Evolutionary conservation across 768 basidiomycete species (phyloP), one percentile per base, ranked within the genome.

Genomic region (Tylopilus intermedius): DNA sequence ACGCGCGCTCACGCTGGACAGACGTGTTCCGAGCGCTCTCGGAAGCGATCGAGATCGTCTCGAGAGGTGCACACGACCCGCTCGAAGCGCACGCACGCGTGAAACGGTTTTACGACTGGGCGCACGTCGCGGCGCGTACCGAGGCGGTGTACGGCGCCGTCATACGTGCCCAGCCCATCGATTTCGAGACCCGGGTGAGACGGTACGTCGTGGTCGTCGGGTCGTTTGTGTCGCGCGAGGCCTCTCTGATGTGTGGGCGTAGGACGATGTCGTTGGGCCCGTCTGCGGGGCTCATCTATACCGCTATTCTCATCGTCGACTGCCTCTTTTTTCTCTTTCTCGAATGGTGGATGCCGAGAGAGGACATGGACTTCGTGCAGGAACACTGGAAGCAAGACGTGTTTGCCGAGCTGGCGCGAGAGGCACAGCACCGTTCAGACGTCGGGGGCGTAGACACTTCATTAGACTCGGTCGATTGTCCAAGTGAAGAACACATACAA

Each of bases 21-120:
- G 94, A 95, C 65, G 82, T 98, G 10, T 79, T 95, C 44, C 78
- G 84, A 5, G 92, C 93, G 0, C 79, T 96, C 51, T 81, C 85
- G 0, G 80, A 88, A 60, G 95, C 92, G 0, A 86, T 98, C 35
- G 57, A 72, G 5, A 83, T 86, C 51, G 80, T 98, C 3, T 65
- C 76, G 1, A 67, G 72, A 1, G 87, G 88, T 1, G 71, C 74
- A 45, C 90, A 94, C 62, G 84, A 94, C 59, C 90, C 93, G 0
- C 55, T 80, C 4, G 68, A 68, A 29, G 91, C 93, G 0, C 94
- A 95, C 60, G 78, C 82, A 27, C 83, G 85, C 48, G 78, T 97
- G 46, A 82, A 79, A 60, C 77, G 71, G 2, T 92, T 99, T 67
- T 99, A 99, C 70, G 80, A 84, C 49, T 99, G 96, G 96, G 72